Evolutionary conservation across 768 basidiomycete genomes (phyloP).

Genomic region (Suillus discolor): DNA sequence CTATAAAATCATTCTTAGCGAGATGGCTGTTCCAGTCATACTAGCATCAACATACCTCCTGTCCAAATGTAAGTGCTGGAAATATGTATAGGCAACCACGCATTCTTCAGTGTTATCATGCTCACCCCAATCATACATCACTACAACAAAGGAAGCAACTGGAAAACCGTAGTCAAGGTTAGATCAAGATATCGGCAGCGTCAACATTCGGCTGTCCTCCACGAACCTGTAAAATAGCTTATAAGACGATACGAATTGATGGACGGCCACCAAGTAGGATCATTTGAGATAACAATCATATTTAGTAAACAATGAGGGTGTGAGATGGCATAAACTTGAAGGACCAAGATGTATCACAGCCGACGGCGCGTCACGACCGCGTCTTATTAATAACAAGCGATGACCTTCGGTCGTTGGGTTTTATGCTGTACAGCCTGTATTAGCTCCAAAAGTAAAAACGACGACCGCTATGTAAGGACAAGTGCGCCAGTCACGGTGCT

Average conservation of each 20-base stretch:
- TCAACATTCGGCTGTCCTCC: neutral
- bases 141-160: neutral
- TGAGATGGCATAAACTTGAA: too few relatives aligned
- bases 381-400: too few relatives aligned
- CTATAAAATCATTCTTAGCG: too few relatives aligned
- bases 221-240: neutral
- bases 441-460: too few relatives aligned
- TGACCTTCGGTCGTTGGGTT: too few relatives aligned
- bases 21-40: neutral
- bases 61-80: neutral
- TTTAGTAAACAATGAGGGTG: neutral
- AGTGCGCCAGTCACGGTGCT: too few relatives aligned
- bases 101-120: neutral
- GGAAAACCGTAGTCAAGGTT: neutral
- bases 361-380: too few relatives aligned
- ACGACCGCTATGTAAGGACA: too few relatives aligned
- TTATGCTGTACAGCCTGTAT: too few relatives aligned
- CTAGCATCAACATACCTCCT: neutral
- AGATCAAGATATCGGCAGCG: neutral
- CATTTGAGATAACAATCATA: neutral
- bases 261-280: conserved; percentile 1
- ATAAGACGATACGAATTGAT: neutral
- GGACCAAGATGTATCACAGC: too few relatives aligned
- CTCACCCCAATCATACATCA: neutral
- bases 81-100: neutral